Percentiles rank a stretch among this genome's conserved stretches.
Evolutionary conservation across 257 asterid genomes (phyloP).

Genomic region (Fraxinus quadrangulata): DNA sequence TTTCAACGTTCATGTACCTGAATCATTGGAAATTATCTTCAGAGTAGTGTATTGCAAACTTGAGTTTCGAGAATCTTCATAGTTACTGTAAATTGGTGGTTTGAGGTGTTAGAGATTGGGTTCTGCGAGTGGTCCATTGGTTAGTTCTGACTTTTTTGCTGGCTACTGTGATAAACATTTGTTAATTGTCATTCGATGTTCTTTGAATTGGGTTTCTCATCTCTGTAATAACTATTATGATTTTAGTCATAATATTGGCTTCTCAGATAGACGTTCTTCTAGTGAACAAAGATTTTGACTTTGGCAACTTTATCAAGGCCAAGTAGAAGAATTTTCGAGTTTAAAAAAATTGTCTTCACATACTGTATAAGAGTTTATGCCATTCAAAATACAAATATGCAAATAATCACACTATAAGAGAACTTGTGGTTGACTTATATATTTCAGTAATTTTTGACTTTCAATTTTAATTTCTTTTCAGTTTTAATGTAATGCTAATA

Average conservation of each 20-base stretch:
- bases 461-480: background rate
- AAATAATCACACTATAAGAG: background rate
- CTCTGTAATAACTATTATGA: too few relatives aligned
- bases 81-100: background rate
- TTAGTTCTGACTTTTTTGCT: background rate
- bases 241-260: too few relatives aligned
- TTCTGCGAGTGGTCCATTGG: slow-evolving; percentile 20
- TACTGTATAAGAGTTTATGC: background rate
- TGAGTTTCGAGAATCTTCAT: background rate
- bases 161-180: background rate
- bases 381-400: slow-evolving; percentile 1
- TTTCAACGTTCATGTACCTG: too few relatives aligned
- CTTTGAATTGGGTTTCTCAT: too few relatives aligned
- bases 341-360: background rate
- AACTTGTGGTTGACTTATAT: background rate
- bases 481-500: background rate
- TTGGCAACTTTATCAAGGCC: background rate
- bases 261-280: background rate
- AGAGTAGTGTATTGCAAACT: background rate
- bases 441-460: background rate
- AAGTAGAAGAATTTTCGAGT: background rate
- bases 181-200: background rate
- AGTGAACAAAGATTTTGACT: background rate
- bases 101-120: background rate
- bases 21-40: background rate